Conservation (phyloP, 805 yeast species). For the Zygosaccharomyces siamensis region DNA sequence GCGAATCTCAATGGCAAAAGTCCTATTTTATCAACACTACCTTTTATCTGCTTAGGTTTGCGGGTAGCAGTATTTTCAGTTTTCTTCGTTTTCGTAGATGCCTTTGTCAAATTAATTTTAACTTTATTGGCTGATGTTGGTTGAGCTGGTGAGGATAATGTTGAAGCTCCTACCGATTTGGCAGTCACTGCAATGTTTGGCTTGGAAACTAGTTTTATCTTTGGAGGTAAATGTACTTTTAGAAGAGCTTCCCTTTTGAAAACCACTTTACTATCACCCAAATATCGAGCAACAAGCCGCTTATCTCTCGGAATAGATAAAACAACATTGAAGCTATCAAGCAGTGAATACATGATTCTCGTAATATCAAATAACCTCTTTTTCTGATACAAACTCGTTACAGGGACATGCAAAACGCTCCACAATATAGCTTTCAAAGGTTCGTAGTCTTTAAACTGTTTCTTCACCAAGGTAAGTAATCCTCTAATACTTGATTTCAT, state of each 20-base stretch:
- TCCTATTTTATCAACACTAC: slow-evolving; percentile 26
- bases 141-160: not conserved
- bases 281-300: slow-evolving; percentile 54
- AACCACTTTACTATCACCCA: slow-evolving; percentile 50
- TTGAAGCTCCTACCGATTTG: not conserved
- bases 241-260: slow-evolving; percentile 50
- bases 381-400: slow-evolving; percentile 54
- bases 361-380: slow-evolving; percentile 60
- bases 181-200: slow-evolving; percentile 3
- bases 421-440: slow-evolving; percentile 62
- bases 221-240: slow-evolving; percentile 28
- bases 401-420: slow-evolving; percentile 61
- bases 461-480: slow-evolving; percentile 22
- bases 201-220: slow-evolving; percentile 14
- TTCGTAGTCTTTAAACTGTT: slow-evolving; percentile 37
- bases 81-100: slow-evolving; percentile 9
- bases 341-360: slow-evolving; percentile 59
- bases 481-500: slow-evolving; percentile 29
- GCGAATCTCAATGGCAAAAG: slow-evolving; percentile 40
- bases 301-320: slow-evolving; percentile 65
- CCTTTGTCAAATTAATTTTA: slow-evolving; percentile 8
- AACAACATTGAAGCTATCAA: slow-evolving; percentile 55
- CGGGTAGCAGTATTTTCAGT: not conserved
- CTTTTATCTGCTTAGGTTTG: slow-evolving; percentile 15
- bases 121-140: slow-evolving; percentile 10